Evolutionary conservation across 345 rosid species (phyloP).

Genomic region (Populus deltoides): DNA sequence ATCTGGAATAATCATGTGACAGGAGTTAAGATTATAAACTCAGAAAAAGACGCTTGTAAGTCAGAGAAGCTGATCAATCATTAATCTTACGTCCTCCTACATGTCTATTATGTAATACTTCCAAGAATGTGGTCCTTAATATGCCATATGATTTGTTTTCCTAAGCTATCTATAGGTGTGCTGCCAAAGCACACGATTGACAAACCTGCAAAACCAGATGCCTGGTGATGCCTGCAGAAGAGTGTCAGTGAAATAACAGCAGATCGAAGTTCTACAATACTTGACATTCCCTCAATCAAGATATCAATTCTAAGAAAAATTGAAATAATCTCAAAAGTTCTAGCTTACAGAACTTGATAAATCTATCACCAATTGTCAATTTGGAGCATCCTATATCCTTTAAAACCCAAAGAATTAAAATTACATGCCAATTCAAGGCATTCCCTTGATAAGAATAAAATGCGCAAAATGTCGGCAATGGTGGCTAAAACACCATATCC

Average conservation of each 20-base stretch:
- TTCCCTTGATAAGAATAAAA: neutral
- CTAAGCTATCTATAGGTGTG: neutral
- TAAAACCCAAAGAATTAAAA: neutral
- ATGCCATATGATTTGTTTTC: neutral
- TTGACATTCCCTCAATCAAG: neutral
- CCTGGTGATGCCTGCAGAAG: conserved; percentile 25
- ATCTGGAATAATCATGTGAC: neutral
- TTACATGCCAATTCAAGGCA: neutral
- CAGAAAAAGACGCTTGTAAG: neutral
- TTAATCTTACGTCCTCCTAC: neutral
- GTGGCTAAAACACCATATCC: neutral
- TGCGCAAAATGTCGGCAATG: neutral
- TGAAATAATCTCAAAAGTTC: neutral
- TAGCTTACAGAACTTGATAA: neutral
- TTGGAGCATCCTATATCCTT: neutral
- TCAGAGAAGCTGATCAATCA: neutral
- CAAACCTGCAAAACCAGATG: conserved; percentile 17
- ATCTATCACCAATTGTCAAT: neutral
- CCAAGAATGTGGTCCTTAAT: neutral
- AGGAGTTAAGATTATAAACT: neutral
- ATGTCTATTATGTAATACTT: neutral
- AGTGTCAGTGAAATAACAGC: conserved; percentile 69
- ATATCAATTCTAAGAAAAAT: conserved; percentile 7
- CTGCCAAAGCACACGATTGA: neutral
- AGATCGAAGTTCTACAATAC: conserved; percentile 58